These are phyloP conservation scores for Chlamydomonas incerta DNA, from an alignment of 139 green algal genomes.

Conservation along the genomic window DNA sequence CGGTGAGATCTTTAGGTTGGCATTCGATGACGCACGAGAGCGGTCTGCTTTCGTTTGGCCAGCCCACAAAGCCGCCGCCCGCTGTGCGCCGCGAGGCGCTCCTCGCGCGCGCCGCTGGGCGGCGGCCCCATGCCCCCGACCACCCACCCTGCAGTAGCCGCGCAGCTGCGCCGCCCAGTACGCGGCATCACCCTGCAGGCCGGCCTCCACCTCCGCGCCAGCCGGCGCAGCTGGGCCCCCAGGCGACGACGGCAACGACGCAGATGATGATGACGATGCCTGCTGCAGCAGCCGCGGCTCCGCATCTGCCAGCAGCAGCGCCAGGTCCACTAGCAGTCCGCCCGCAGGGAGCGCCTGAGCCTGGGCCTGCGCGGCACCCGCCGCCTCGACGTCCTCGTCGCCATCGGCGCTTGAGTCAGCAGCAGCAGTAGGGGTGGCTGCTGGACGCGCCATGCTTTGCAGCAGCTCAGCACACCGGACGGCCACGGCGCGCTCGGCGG, in stretches of 20 bases:
- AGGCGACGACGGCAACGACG: too few species aligned
- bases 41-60: too few species aligned
- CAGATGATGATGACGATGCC: too few species aligned
- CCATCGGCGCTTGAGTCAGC: not conserved
- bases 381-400: not conserved
- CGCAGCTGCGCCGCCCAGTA: conserved; percentile 24
- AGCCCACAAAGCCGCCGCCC: too few species aligned
- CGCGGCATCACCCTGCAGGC: not conserved
- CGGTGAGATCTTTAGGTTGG: too few species aligned
- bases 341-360: not conserved
- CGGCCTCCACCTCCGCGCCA: not conserved
- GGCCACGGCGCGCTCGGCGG: conserved; percentile 28
- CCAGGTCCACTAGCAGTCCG: conserved; percentile 28
- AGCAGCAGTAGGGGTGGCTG: not conserved
- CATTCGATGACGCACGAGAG: too few species aligned
- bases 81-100: not conserved
- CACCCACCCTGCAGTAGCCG: conserved; percentile 5
- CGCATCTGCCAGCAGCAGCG: conserved; percentile 25
- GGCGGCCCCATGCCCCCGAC: too few species aligned
- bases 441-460: conserved; percentile 2
- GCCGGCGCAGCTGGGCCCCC: too few species aligned
- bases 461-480: conserved; percentile 46
- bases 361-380: not conserved
- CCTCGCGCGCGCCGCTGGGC: not conserved
- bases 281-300: not conserved